These are phyloP conservation scores for Aegilops umbellulata DNA, from an alignment of 176 grass and related monocot species.

Conservation along the genomic window DNA sequence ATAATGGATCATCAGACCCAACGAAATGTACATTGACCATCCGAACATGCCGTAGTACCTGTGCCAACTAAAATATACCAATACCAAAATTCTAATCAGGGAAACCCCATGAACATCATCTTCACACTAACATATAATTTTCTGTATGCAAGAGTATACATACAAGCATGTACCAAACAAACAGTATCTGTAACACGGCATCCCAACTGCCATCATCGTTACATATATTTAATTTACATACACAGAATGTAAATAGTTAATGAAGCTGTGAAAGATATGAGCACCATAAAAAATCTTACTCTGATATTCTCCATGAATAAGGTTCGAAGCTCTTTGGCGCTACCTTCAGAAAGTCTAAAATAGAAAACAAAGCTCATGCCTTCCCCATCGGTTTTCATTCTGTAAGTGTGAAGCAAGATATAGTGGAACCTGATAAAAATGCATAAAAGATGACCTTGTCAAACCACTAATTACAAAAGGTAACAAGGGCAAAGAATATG, in stretches of 20 bases:
- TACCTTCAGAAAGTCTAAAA: too few species aligned
- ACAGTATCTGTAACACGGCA: neutral
- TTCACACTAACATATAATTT: too few species aligned
- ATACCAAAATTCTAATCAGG: too few species aligned
- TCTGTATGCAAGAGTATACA: too few species aligned
- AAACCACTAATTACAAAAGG: neutral
- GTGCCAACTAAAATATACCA: too few species aligned
- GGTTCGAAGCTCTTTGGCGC: too few species aligned
- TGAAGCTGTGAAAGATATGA: conserved; percentile 13
- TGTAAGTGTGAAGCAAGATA: conserved; percentile 94
- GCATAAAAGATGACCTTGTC: conserved; percentile 17
- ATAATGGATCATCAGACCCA: too few species aligned
- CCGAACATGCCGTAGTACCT: too few species aligned
- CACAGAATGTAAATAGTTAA: neutral
- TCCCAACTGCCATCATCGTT: neutral
- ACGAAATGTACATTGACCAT: too few species aligned
- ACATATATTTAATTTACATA: neutral
- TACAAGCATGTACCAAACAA: neutral
- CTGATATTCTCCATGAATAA: conserved; percentile 69
- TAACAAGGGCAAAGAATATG: neutral
- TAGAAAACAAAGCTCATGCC: too few species aligned
- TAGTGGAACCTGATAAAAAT: conserved; percentile 66
- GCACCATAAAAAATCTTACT: conserved; percentile 51
- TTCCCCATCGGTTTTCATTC: conserved; percentile 86
- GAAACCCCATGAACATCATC: too few species aligned